Conservation (phyloP, 2,329 filamentous ascomycete species). For the Aspergillus neoniger region DNA sequence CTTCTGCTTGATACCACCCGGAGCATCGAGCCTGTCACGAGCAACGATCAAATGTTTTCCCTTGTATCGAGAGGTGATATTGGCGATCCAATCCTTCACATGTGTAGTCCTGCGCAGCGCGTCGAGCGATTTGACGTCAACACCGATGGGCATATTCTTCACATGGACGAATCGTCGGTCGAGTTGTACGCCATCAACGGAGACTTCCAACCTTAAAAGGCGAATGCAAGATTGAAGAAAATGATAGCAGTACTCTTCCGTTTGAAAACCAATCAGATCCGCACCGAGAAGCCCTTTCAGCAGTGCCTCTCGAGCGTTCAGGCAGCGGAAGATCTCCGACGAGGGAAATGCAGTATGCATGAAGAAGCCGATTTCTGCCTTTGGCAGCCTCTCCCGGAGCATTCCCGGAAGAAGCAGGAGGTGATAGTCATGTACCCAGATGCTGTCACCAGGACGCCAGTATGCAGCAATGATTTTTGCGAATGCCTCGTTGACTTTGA, state of each 20-base stretch:
- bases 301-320: conserved; percentile 79
- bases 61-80: conserved; percentile 76
- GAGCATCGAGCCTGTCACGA: conserved; percentile 87
- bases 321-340: conserved; percentile 88
- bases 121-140: conserved; percentile 74
- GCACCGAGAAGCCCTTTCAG: conserved; percentile 90
- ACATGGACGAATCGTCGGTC: conserved; percentile 90
- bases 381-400: conserved; percentile 77
- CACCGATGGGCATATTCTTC: conserved; percentile 77
- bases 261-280: conserved; percentile 89
- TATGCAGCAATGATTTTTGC: conserved; percentile 83
- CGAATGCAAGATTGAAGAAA: conserved; percentile 94
- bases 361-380: conserved; percentile 94
- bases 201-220: conserved; percentile 79
- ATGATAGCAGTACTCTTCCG: conserved; percentile 86
- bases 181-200: conserved; percentile 78
- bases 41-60: conserved; percentile 89
- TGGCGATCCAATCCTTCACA: conserved; percentile 74
- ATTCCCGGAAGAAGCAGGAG: conserved; percentile 81
- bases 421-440: conserved; percentile 97
- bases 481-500: conserved; percentile 87
- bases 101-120: conserved; percentile 68
- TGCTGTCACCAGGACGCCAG: conserved; percentile 86
- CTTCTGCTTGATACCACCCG: conserved; percentile 90
- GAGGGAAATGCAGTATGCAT: conserved; percentile 93